Percentiles rank a stretch among this genome's conserved stretches.
These are phyloP conservation scores for Scutellaria barbata DNA, from an alignment of 257 asterid species.

Conservation along the genomic window DNA sequence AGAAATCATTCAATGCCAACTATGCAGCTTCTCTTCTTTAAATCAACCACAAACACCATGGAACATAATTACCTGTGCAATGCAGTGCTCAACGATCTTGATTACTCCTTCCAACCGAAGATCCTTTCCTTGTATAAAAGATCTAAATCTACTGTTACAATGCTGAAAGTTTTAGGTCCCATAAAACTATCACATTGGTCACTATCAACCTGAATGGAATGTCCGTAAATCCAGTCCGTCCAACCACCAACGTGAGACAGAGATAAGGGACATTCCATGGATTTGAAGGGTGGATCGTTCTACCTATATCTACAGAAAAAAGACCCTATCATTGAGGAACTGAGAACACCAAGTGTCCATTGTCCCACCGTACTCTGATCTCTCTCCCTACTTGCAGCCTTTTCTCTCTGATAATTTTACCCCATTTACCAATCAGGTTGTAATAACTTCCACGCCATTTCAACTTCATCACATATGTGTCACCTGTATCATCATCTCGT, in stretches of 20 bases:
- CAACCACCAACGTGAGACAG: slow-evolving; percentile 30
- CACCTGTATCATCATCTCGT: slow-evolving; percentile 58
- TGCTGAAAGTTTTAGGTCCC: slow-evolving; percentile 33
- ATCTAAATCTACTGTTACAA: slow-evolving; percentile 34
- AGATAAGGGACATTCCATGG: neutral
- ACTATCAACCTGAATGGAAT: slow-evolving; percentile 30
- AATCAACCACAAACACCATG: slow-evolving; percentile 14
- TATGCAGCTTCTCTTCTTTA: neutral
- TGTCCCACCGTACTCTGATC: slow-evolving; percentile 61
- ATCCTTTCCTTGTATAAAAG: slow-evolving; percentile 28
- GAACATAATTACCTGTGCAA: neutral
- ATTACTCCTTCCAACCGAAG: slow-evolving; percentile 6
- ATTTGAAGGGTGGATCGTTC: slow-evolving; percentile 29
- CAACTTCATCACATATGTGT: slow-evolving; percentile 56
- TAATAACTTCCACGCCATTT: slow-evolving; percentile 59
- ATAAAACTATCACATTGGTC: slow-evolving; percentile 27
- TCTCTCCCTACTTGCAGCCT: slow-evolving; percentile 57
- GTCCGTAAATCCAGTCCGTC: slow-evolving; percentile 32
- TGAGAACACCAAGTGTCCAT: slow-evolving; percentile 57
- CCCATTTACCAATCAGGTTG: slow-evolving; percentile 62
- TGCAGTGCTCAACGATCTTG: neutral
- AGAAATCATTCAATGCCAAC: slow-evolving; percentile 11
- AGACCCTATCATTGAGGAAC: slow-evolving; percentile 46
- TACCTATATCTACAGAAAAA: slow-evolving; percentile 43
- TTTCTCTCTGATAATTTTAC: slow-evolving; percentile 58